Base-by-base conservation (phyloP, 805 yeast species). In the Kockiozyma suomiensis region DNA sequence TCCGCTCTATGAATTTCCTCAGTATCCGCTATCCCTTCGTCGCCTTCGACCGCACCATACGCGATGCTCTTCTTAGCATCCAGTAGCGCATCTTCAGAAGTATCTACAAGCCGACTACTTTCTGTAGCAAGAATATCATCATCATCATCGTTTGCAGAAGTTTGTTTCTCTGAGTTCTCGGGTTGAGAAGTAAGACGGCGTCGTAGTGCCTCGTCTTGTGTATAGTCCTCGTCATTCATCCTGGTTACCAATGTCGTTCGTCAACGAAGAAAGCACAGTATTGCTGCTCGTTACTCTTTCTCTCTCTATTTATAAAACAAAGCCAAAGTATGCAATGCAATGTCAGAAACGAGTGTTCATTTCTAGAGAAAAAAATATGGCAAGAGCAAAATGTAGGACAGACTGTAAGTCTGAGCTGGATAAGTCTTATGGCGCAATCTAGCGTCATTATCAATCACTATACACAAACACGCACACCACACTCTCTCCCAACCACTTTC, bases 1-100 rank as follows among this genome's bases (percentile, higher is more conserved):
- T 52, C 35, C 3, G 41, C 50, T 19, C 56, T 41, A 4, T 51
- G 48, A 10, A 5, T 48, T 10, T 13, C 41, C 25, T 51, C 55
- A 7, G 48, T 26, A 8, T 51, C 23, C 17, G 38, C 12, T n/a
- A 15, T 12, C 41, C 6, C 28, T 19, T 40, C 32, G 13, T 26
- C 54, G 21, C n/a, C 26, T 8, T 50, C 54, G 35, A 41, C 30
- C 42, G 54, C 47, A n/a, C 54, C 54, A n/a, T 50, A 50, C 21
- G 15, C 30, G 15, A 10, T 49, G 15, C 25, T 37, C 19, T 49
- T 41, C 7, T 23, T 33, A 17, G 19, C 33, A 7, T 15, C 21
- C 1, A 33, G 42, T 7, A 30, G 35, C 12, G 42, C 42, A 13
- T 49, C 53, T 12, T 21, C 28, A 2, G 26, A 23, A 10, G 28